A percentile compares a stretch with the other conserved stretches of the same genome.
Evolutionary conservation across 2,329 filamentous ascomycete genomes (phyloP).

Genomic region (Sporothrix inflata): DNA sequence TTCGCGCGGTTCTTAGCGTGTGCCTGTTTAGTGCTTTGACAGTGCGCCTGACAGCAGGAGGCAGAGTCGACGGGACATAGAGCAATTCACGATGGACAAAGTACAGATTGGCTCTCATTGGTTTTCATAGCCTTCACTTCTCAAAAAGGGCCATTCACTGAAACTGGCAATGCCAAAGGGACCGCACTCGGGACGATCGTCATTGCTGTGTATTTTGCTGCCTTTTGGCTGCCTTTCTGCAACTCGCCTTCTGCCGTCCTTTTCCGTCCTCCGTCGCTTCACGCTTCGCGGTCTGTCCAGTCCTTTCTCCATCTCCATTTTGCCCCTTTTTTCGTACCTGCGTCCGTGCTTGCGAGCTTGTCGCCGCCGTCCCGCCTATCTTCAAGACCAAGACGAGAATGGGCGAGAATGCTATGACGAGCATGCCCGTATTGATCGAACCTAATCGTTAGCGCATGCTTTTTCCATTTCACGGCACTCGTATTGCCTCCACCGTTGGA

Average conservation of each 20-base stretch:
- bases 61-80: neutral
- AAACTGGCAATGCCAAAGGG: neutral
- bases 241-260: constrained; percentile 11
- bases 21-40: neutral
- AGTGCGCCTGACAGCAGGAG: neutral
- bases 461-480: constrained; percentile 12
- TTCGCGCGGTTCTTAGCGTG: neutral
- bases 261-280: neutral
- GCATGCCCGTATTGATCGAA: constrained; percentile 7
- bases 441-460: neutral
- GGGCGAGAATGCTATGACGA: constrained; percentile 1
- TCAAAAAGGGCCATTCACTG: neutral
- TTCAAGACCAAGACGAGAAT: neutral
- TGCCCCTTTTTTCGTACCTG: neutral
- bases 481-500: constrained; percentile 23
- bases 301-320: neutral
- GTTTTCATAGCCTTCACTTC: neutral
- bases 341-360: neutral
- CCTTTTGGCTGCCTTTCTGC: neutral
- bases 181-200: neutral
- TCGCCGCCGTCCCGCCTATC: constrained; percentile 4
- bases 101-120: too few relatives aligned
- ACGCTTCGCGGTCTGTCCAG: neutral
- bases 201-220: neutral
- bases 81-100: neutral